These are phyloP conservation scores for Malus orientalis DNA, from an alignment of 306 rosid species.

Conservation along the genomic window DNA sequence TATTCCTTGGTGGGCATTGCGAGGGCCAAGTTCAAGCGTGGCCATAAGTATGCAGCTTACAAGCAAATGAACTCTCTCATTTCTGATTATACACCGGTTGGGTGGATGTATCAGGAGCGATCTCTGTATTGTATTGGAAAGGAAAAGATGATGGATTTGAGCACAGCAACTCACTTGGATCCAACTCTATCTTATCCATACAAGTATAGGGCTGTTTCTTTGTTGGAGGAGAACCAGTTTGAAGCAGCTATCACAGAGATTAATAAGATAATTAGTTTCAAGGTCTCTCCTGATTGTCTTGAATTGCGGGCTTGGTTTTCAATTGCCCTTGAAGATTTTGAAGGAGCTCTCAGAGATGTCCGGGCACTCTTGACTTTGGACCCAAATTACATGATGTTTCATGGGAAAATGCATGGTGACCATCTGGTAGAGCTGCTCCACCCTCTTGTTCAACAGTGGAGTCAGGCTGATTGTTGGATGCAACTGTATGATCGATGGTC, in stretches of 20 bases:
- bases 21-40: slow-evolving; percentile 72
- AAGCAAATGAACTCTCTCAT: slow-evolving; percentile 65
- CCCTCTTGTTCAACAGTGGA: slow-evolving; percentile 56
- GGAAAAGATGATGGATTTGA: slow-evolving; percentile 72
- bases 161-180: slow-evolving; percentile 65
- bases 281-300: slow-evolving; percentile 76
- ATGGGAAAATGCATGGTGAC: slow-evolving; percentile 64
- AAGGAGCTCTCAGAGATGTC: slow-evolving; percentile 69
- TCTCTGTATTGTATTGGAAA: slow-evolving; percentile 68
- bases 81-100: slow-evolving; percentile 57
- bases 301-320: slow-evolving; percentile 85
- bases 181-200: slow-evolving; percentile 77
- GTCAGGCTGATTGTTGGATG: slow-evolving; percentile 95
- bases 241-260: slow-evolving; percentile 61
- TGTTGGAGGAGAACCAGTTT: slow-evolving; percentile 53
- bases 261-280: slow-evolving; percentile 63
- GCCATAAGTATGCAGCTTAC: slow-evolving; percentile 70
- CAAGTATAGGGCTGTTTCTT: slow-evolving; percentile 59
- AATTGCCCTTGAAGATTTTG: slow-evolving; percentile 65
- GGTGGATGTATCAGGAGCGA: slow-evolving; percentile 93
- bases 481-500: slow-evolving; percentile 77
- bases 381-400: slow-evolving; percentile 63
- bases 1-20: slow-evolving; percentile 75
- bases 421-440: slow-evolving; percentile 58
- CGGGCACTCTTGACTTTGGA: slow-evolving; percentile 83